A percentile compares a stretch with the other conserved stretches of the same genome.
These are phyloP conservation scores for Casuarina glauca DNA, from an alignment of 306 rosid genomes.

Conservation along the genomic window DNA sequence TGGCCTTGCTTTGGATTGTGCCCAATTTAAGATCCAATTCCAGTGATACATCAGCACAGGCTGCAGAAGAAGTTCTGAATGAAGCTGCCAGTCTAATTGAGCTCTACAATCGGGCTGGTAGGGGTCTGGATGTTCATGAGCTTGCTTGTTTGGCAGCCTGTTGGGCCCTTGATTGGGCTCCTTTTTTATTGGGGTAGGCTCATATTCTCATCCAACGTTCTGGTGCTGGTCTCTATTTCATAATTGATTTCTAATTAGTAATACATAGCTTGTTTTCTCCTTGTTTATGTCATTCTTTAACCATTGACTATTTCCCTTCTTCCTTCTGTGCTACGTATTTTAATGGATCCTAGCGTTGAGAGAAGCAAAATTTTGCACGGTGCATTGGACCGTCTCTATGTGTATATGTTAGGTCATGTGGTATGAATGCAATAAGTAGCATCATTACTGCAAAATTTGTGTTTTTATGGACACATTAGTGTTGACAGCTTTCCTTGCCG, in stretches of 20 bases:
- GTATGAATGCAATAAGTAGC: not conserved
- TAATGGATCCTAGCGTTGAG: not conserved
- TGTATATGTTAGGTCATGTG: not conserved
- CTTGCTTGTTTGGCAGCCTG: constrained; percentile 78
- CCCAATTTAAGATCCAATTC: constrained; percentile 59
- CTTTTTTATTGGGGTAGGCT: constrained; percentile 66
- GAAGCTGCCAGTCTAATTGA: constrained; percentile 52
- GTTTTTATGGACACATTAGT: not conserved
- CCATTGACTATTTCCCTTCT: not conserved
- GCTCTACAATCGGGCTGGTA: constrained; percentile 44
- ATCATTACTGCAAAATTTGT: not conserved
- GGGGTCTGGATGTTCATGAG: constrained; percentile 87
- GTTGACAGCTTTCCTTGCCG: not conserved
- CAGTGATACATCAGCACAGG: constrained; percentile 20
- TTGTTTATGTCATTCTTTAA: constrained; percentile 1
- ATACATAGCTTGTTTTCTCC: not conserved
- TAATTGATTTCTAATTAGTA: not conserved
- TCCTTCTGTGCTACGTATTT: not conserved
- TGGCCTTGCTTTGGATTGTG: constrained; percentile 56
- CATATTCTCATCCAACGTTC: constrained; percentile 2
- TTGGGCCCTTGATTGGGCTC: constrained; percentile 67
- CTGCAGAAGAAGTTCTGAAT: constrained; percentile 34
- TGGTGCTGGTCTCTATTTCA: not conserved
- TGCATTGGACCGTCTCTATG: not conserved
- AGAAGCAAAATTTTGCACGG: not conserved